phyloP scores from a whole-genome alignment of 441 rosid species.

The Mallotus repandus region DNA sequence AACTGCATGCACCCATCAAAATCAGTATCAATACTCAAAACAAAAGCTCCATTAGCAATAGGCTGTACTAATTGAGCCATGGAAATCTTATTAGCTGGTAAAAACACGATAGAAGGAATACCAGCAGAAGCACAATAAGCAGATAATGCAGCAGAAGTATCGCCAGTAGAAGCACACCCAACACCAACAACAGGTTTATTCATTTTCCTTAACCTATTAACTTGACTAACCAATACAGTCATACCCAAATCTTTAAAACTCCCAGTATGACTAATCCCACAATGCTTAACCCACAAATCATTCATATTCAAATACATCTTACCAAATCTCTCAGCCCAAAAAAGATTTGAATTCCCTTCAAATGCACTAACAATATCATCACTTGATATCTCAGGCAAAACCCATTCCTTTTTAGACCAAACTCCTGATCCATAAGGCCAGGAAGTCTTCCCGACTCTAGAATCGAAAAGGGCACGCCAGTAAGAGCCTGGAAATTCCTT shows the following conservation, averaged over 20 bases:
- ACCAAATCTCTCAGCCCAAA: conserved; percentile 64
- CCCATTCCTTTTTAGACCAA: conserved; percentile 75
- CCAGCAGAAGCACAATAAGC: conserved; percentile 64
- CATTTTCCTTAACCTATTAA: conserved; percentile 45
- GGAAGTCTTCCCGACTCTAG: conserved; percentile 54
- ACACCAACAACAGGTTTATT: conserved; percentile 52
- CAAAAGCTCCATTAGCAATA: conserved; percentile 63
- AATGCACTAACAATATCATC: conserved; percentile 63
- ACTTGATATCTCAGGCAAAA: conserved; percentile 50
- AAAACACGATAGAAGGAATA: conserved; percentile 55
- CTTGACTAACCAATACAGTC: conserved; percentile 63
- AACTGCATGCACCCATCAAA: conserved; percentile 68
- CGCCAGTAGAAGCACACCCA: conserved; percentile 66
- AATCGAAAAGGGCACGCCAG: conserved; percentile 55
- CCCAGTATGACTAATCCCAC: conserved; percentile 63
- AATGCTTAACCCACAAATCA: conserved; percentile 68
- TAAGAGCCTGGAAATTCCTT: conserved; percentile 45
- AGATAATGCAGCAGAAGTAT: conserved; percentile 56
- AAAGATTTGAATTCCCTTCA: conserved; percentile 65
- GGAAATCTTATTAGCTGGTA: conserved; percentile 56
- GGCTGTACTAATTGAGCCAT: conserved; percentile 67
- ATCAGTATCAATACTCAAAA: conserved; percentile 59
- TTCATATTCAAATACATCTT: conserved; percentile 45
- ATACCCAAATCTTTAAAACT: conserved; percentile 66
- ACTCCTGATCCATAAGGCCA: conserved; percentile 74